A percentile compares a stretch with the other conserved stretches of the same genome.
Conservation (phyloP, 371 early-diverging fungal species). For the Mucor velutinosus region DNA sequence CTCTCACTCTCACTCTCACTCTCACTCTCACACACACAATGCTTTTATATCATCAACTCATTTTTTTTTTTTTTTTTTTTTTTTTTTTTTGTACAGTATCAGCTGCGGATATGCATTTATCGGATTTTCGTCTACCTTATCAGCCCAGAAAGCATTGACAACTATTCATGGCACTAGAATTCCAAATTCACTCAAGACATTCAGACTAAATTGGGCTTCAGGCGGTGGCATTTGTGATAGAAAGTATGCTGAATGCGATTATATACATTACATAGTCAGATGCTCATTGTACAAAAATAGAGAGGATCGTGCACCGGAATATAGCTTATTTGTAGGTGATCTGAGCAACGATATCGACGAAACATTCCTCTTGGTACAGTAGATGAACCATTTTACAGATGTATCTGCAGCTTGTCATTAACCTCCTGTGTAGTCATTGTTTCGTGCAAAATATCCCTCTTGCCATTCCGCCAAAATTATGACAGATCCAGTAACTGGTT, state of each 20-base stretch:
- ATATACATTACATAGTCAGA: neutral
- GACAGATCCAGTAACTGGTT: slow-evolving; percentile 68
- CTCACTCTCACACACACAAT: too few relatives aligned
- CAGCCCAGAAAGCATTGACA: slow-evolving; percentile 67
- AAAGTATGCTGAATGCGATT: slow-evolving; percentile 28
- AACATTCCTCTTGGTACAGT: slow-evolving; percentile 70
- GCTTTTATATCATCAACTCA: neutral
- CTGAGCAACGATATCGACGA: slow-evolving; percentile 76
- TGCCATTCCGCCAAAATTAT: slow-evolving; percentile 81
- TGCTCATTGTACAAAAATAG: slow-evolving; percentile 24
- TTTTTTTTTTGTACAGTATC: slow-evolving; percentile 21
- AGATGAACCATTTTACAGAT: neutral
- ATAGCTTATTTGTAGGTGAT: slow-evolving; percentile 88
- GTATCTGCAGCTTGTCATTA: neutral
- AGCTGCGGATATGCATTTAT: slow-evolving; percentile 82
- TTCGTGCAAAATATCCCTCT: slow-evolving; percentile 54
- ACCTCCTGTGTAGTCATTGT: neutral
- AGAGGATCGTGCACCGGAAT: slow-evolving; percentile 71
- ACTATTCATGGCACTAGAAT: slow-evolving; percentile 80
- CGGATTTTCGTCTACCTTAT: slow-evolving; percentile 60
- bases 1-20: too few relatives aligned
- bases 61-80: neutral
- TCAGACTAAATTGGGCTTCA: slow-evolving; percentile 92
- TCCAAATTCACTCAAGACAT: slow-evolving; percentile 76
- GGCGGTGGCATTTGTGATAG: slow-evolving; percentile 65